Conservation (phyloP, 805 yeast species). For the Ogataea nitratoaversa region DNA sequence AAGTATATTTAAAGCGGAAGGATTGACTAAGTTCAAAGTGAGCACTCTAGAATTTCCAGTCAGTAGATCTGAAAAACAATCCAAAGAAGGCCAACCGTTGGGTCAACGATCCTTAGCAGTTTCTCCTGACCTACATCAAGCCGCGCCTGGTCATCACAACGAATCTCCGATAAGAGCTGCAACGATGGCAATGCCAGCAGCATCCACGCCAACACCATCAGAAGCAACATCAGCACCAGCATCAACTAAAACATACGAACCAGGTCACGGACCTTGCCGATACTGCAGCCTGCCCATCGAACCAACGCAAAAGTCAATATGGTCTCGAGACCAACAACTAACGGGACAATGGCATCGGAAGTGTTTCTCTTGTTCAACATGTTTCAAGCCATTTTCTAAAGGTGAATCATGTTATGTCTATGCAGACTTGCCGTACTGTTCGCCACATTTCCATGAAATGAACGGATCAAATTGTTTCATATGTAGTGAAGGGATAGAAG, state of each 20-base stretch:
- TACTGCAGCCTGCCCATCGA: slow-evolving; percentile 54
- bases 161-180: too few species aligned
- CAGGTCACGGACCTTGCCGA: slow-evolving; percentile 83
- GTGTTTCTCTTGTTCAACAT: slow-evolving; percentile 74
- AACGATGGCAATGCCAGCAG: too few species aligned
- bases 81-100: not conserved
- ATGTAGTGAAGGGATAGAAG: slow-evolving; percentile 80
- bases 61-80: slow-evolving; percentile 2
- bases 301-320: slow-evolving; percentile 56
- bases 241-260: slow-evolving; percentile 36
- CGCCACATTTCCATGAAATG: slow-evolving; percentile 65
- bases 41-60: slow-evolving; percentile 18
- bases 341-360: slow-evolving; percentile 92
- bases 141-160: too few species aligned
- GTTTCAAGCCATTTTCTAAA: slow-evolving; percentile 55
- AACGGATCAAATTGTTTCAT: slow-evolving; percentile 71
- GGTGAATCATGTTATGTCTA: slow-evolving; percentile 69
- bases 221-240: too few species aligned
- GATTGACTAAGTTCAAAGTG: slow-evolving; percentile 20
- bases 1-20: slow-evolving; percentile 1
- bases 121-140: too few species aligned
- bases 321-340: slow-evolving; percentile 78
- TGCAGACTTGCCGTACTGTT: slow-evolving; percentile 79
- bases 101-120: too few species aligned
- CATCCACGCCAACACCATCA: not conserved